These are phyloP conservation scores for Thamnidium elegans DNA, from an alignment of 192 early-diverging fungal species.

Conservation along the genomic window DNA sequence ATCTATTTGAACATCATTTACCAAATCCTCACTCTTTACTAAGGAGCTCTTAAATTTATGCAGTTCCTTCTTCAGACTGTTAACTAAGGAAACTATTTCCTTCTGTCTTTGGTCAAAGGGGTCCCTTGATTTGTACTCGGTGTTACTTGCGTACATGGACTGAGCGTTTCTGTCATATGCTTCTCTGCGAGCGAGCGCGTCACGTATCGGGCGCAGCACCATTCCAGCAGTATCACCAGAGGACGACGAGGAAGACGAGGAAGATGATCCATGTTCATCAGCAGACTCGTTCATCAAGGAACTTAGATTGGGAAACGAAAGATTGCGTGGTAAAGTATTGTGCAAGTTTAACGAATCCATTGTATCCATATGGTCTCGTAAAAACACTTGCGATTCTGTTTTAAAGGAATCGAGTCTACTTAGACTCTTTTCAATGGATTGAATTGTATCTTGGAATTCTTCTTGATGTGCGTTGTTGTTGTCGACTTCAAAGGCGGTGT, in stretches of 20 bases:
- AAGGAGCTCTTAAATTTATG: constrained; percentile 7
- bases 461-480: neutral
- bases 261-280: neutral
- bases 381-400: constrained; percentile 6
- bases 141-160: constrained; percentile 22
- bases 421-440: neutral
- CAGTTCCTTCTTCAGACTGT: constrained; percentile 13
- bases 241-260: neutral
- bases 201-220: neutral
- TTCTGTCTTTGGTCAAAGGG: constrained; percentile 30
- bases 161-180: neutral
- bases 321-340: neutral
- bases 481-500: neutral
- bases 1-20: constrained; percentile 25
- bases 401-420: neutral
- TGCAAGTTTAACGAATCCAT: constrained; percentile 1
- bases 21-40: constrained; percentile 18
- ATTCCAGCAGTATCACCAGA: neutral
- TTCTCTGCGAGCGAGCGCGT: neutral
- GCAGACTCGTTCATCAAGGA: neutral
- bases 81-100: constrained; percentile 2
- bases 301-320: constrained; percentile 1
- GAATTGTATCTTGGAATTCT: constrained; percentile 1
- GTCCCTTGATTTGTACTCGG: neutral
- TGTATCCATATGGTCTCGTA: neutral